Conservation (phyloP, 768 basidiomycete genomes). For the Pleurotus pulmonarius region DNA sequence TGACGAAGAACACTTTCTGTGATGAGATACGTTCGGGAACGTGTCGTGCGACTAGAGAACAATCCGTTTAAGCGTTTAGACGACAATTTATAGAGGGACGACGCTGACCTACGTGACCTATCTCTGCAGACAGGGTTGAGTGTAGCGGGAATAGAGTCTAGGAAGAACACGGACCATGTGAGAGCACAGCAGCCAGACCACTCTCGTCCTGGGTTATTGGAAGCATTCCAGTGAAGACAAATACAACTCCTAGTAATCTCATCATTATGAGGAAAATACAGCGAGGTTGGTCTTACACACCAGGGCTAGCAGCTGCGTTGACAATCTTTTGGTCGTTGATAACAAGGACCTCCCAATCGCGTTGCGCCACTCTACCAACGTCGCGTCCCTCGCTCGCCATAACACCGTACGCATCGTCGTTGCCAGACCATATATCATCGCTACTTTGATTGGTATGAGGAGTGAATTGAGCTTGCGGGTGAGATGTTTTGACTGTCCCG, state of each 20-base stretch:
- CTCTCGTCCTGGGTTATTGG: conserved; percentile 74
- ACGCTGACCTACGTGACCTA: conserved; percentile 67
- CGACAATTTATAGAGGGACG: neutral
- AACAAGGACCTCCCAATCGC: conserved; percentile 70
- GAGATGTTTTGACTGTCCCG: conserved; percentile 44
- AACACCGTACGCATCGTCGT: conserved; percentile 22
- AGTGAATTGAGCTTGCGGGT: conserved; percentile 16
- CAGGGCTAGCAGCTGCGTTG: conserved; percentile 78
- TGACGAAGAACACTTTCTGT: conserved; percentile 33
- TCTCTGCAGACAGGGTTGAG: conserved; percentile 43
- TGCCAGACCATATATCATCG: conserved; percentile 29
- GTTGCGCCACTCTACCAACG: conserved; percentile 25
- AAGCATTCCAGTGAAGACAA: conserved; percentile 88
- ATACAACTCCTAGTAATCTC: conserved; percentile 53
- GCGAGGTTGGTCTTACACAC: conserved; percentile 26
- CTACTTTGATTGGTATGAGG: conserved; percentile 5
- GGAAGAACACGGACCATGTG: conserved; percentile 60
- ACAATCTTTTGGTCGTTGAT: conserved; percentile 66
- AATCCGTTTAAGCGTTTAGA: neutral
- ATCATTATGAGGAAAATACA: neutral
- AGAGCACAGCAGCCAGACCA: conserved; percentile 79
- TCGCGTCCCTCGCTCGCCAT: conserved; percentile 12
- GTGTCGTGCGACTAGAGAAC: conserved; percentile 33
- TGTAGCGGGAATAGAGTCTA: neutral
- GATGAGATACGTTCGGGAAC: conserved; percentile 55